Conservation (phyloP, 371 early-diverging fungal genomes). For the Mucor circinelloides region DNA sequence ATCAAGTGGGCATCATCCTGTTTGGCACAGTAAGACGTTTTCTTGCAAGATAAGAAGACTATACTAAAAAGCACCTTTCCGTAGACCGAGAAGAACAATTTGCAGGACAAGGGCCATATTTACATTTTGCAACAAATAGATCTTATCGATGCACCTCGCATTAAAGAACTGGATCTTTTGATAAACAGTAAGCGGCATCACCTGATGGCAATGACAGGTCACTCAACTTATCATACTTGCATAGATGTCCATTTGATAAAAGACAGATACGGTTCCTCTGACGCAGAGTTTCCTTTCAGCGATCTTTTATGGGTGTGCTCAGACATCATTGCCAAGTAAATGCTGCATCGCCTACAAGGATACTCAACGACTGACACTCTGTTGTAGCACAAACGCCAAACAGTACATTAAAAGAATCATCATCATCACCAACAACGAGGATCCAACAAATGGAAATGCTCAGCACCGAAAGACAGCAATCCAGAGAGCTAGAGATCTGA, state of each 20-base stretch:
- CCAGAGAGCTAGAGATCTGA: conserved; percentile 61
- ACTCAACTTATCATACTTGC: neutral
- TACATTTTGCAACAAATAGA: conserved; percentile 67
- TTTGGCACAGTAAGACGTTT: conserved; percentile 61
- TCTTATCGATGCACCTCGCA: conserved; percentile 59
- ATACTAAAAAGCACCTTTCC: neutral
- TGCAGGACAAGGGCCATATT: conserved; percentile 55
- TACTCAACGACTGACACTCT: neutral
- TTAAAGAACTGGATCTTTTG: conserved; percentile 61
- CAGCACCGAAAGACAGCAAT: conserved; percentile 53
- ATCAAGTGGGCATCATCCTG: conserved; percentile 66
- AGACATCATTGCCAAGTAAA: conserved; percentile 30
- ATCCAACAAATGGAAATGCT: conserved; percentile 56
- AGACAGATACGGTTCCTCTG: conserved; percentile 53
- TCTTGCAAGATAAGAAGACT: neutral
- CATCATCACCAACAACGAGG: conserved; percentile 67
- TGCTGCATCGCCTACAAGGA: neutral
- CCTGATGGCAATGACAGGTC: neutral
- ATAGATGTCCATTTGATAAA: conserved; percentile 1
- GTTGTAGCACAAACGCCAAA: conserved; percentile 40
- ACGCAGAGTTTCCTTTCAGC: conserved; percentile 54
- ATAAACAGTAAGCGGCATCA: conserved; percentile 44
- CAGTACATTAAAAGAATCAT: conserved; percentile 64
- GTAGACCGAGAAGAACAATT: conserved; percentile 46
- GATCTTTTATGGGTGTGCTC: conserved; percentile 70